Evolutionary conservation across 192 early-diverging fungal species (phyloP).

Genomic region (Borealophlyctis nickersoniae): DNA sequence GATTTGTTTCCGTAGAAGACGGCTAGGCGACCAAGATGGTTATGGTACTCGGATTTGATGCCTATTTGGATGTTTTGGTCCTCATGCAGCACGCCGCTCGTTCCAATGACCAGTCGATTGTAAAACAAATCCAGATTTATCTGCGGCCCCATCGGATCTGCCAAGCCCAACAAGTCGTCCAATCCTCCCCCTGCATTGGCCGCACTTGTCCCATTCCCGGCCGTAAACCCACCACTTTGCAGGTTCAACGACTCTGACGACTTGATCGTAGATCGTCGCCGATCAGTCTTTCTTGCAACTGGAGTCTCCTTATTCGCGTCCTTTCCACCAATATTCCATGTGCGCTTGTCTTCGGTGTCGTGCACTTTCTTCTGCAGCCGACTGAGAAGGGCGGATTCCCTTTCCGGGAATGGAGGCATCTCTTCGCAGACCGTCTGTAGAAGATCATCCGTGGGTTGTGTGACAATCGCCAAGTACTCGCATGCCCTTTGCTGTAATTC

Average conservation of each 20-base stretch:
- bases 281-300: constrained; percentile 24
- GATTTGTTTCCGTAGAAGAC: constrained; percentile 91
- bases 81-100: constrained; percentile 83
- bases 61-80: constrained; percentile 86
- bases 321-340: constrained; percentile 84
- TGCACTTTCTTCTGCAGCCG: constrained; percentile 79
- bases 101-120: constrained; percentile 13
- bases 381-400: constrained; percentile 84
- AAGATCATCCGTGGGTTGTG: constrained; percentile 79
- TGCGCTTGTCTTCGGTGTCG: constrained; percentile 93
- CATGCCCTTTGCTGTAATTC: constrained; percentile 97
- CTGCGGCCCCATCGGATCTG: neutral
- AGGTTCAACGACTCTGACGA: neutral
- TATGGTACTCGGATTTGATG: constrained; percentile 91
- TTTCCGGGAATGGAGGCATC: constrained; percentile 96
- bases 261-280: constrained; percentile 28
- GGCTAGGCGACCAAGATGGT: constrained; percentile 81
- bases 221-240: neutral
- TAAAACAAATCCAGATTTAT: neutral
- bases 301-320: constrained; percentile 41
- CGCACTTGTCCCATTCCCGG: too few relatives aligned
- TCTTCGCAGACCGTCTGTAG: constrained; percentile 93
- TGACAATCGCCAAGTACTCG: constrained; percentile 89
- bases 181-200: neutral
- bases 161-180: constrained; percentile 14